phyloP scores from a whole-genome alignment of 1,284 basidiomycete species.

The Ceratobasidium sp. region DNA sequence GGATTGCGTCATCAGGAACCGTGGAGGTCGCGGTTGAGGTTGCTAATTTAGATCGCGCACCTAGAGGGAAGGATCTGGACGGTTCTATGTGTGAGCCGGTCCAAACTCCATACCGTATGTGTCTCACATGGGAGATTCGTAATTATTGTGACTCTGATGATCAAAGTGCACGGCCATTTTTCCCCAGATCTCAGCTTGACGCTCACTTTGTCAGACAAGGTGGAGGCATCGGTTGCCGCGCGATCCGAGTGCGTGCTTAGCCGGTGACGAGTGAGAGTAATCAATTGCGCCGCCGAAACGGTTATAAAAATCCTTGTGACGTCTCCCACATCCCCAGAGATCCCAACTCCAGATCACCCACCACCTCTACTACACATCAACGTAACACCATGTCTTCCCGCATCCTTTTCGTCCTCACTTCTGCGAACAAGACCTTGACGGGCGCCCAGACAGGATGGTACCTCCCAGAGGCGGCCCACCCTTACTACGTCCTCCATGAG shows the following conservation, averaged over 20 bases:
- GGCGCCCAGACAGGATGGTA: constrained; percentile 63
- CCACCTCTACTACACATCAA: not conserved
- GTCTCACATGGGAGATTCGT: too few species aligned
- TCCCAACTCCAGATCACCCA: not conserved
- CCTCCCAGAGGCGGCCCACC: constrained; percentile 65
- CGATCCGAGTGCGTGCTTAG: not conserved
- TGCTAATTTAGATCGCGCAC: not conserved
- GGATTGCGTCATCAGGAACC: not conserved
- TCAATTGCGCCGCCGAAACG: too few species aligned
- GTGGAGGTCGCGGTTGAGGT: too few species aligned
- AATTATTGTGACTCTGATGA: too few species aligned
- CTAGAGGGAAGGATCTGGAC: too few species aligned
- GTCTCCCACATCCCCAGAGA: too few species aligned
- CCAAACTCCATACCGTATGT: too few species aligned
- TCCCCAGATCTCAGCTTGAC: too few species aligned
- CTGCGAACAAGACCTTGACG: constrained; percentile 65
- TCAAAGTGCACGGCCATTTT: too few species aligned
- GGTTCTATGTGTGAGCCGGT: too few species aligned
- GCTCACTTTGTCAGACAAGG: not conserved
- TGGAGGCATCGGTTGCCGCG: not conserved
- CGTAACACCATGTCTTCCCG: constrained; percentile 17
- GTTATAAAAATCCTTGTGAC: too few species aligned
- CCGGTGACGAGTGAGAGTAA: not conserved
- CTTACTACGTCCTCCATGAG: constrained; percentile 69
- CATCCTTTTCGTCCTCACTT: constrained; percentile 79